Percentiles rank a stretch among this genome's conserved stretches.
phyloP scores from a whole-genome alignment of 352 stramenopile genomes.

The Pythium pyrilobum region DNA sequence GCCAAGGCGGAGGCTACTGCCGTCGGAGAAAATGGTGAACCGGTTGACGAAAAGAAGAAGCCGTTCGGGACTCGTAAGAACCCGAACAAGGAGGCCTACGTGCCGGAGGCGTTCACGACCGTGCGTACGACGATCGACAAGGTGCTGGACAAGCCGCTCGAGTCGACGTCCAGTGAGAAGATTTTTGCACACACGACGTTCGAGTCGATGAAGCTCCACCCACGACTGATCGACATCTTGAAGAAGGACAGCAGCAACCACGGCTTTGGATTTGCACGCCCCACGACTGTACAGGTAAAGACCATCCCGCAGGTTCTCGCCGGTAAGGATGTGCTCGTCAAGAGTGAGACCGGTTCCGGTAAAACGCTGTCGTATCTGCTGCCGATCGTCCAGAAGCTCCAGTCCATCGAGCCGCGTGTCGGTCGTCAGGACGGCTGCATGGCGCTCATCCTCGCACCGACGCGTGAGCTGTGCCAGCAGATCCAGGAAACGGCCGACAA shows the following conservation, averaged over 20 bases:
- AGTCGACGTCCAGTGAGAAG: slow-evolving; percentile 71
- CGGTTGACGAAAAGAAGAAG: slow-evolving; percentile 16
- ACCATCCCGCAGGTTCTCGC: slow-evolving; percentile 66
- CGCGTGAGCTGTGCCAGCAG: slow-evolving; percentile 93
- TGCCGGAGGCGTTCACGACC: slow-evolving; percentile 47
- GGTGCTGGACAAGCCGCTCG: slow-evolving; percentile 65
- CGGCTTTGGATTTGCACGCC: slow-evolving; percentile 73
- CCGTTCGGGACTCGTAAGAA: slow-evolving; percentile 74
- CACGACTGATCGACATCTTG: slow-evolving; percentile 62
- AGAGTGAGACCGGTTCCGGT: slow-evolving; percentile 94
- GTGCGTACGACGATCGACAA: slow-evolving; percentile 51
- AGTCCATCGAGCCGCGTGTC: slow-evolving; percentile 61
- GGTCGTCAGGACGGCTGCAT: slow-evolving; percentile 81
- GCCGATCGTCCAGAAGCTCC: slow-evolving; percentile 91
- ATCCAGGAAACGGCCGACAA: slow-evolving; percentile 94
- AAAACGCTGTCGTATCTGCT: slow-evolving; percentile 97
- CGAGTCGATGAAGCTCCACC: slow-evolving; percentile 60
- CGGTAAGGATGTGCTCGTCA: slow-evolving; percentile 90
- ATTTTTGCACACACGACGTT: slow-evolving; percentile 78
- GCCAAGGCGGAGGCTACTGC: not conserved
- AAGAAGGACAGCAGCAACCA: slow-evolving; percentile 39
- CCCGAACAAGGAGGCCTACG: slow-evolving; percentile 78
- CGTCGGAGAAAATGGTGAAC: not conserved
- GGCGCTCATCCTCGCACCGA: slow-evolving; percentile 92
- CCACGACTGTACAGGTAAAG: slow-evolving; percentile 80